These are phyloP conservation scores for Zygosaccharomyces kombuchaensis DNA, from an alignment of 805 yeast species.

Conservation along the genomic window DNA sequence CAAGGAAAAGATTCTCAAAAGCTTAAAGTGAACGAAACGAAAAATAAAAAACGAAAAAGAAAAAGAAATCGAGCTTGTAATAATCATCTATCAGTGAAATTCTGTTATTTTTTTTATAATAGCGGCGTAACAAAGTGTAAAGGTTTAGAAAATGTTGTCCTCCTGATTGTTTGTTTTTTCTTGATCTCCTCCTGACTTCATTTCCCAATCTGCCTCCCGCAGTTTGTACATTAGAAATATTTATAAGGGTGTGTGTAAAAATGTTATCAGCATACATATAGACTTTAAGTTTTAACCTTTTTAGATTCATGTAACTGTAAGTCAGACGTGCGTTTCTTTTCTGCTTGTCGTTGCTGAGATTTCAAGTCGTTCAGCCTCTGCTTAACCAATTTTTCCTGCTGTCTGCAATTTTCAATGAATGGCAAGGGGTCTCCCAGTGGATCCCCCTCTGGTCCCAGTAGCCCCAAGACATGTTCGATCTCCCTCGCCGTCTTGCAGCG, in stretches of 20 bases:
- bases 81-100: background rate
- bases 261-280: too few relatives aligned
- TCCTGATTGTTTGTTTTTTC: conserved; percentile 1
- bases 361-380: conserved; percentile 14
- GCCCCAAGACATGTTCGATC: conserved; percentile 30
- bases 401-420: conserved; percentile 17
- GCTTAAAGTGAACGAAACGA: conserved; percentile 27
- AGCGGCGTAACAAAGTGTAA: background rate
- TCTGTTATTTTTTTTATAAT: too few relatives aligned
- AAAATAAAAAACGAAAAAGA: background rate
- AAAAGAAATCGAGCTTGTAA: background rate
- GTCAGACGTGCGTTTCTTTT: conserved; percentile 3
- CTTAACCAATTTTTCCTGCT: conserved; percentile 17
- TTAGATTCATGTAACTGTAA: background rate
- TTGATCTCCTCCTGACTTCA: background rate
- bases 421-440: conserved; percentile 20
- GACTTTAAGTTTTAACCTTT: background rate
- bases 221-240: conserved; percentile 1
- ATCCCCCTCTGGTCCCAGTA: conserved; percentile 20
- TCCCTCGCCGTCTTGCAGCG: conserved; percentile 54
- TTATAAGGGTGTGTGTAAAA: too few relatives aligned
- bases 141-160: conserved; percentile 7
- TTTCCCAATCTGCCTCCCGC: background rate
- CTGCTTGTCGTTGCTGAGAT: conserved; percentile 15
- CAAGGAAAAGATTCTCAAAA: conserved; percentile 41